Conservation (phyloP, 2,329 filamentous ascomycete genomes). For the Colletotrichum caudatum region DNA sequence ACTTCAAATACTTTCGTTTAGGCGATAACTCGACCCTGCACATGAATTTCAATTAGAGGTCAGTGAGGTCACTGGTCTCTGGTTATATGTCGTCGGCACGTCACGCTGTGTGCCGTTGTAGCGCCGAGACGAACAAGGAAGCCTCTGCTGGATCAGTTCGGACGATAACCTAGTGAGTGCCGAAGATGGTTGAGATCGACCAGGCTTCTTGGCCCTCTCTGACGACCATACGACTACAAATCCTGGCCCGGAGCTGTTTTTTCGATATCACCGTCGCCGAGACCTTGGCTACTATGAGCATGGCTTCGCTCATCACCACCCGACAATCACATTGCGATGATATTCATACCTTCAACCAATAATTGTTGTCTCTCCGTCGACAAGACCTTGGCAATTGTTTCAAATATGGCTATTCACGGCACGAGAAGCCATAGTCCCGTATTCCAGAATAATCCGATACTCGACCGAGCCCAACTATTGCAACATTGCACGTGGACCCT, state of each 20-base stretch:
- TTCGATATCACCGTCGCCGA: conserved; percentile 22
- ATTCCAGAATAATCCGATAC: background rate
- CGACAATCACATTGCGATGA: conserved; percentile 6
- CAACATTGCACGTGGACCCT: background rate
- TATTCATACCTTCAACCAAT: conserved; percentile 9
- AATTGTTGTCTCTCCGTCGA: background rate
- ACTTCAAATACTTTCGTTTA: background rate
- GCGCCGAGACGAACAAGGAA: conserved; percentile 27
- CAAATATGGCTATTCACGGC: conserved; percentile 16
- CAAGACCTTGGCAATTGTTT: conserved; percentile 36
- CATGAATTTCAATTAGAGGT: background rate
- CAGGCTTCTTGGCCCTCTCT: background rate
- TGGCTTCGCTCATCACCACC: conserved; percentile 29
- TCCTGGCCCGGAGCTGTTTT: background rate
- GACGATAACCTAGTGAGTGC: conserved; percentile 18
- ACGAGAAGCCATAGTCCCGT: background rate
- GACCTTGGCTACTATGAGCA: conserved; percentile 15
- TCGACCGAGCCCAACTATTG: background rate
- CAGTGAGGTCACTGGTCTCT: background rate
- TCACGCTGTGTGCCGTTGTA: background rate
- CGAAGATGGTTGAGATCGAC: conserved; percentile 35
- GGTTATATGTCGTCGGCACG: background rate
- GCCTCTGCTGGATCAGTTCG: conserved; percentile 29
- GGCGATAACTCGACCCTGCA: background rate
- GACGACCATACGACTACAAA: background rate